Conservation (phyloP, 176 grass and related monocot species). For the Poa annua region DNA sequence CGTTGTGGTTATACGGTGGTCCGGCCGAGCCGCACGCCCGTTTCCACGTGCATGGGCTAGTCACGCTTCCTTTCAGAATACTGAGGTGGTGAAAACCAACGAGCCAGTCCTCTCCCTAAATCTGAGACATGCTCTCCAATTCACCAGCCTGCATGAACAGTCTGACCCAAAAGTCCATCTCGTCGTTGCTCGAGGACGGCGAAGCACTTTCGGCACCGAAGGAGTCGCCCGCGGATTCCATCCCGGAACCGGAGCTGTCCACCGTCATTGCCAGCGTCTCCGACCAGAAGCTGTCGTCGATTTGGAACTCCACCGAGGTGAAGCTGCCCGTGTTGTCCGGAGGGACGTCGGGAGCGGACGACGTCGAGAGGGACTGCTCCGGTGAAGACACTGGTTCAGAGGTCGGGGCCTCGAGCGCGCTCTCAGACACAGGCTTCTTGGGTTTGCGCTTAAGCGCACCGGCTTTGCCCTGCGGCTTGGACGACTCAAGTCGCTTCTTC, state of each 20-base stretch:
- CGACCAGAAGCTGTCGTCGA: constrained; percentile 75
- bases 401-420: not conserved
- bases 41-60: not conserved
- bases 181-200: constrained; percentile 40
- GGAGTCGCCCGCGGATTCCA: constrained; percentile 6
- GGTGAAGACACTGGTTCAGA: constrained; percentile 29
- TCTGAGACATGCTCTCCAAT: constrained; percentile 49
- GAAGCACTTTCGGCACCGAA: not conserved
- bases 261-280: constrained; percentile 56
- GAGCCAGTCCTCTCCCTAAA: constrained; percentile 21
- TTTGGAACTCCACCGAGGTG: constrained; percentile 48
- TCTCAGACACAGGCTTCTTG: constrained; percentile 13
- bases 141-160: constrained; percentile 65
- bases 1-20: too few relatives aligned
- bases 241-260: constrained; percentile 21
- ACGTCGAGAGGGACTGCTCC: constrained; percentile 40
- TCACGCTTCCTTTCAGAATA: not conserved
- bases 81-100: not conserved
- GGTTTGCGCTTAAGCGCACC: constrained; percentile 24
- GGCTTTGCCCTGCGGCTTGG: not conserved
- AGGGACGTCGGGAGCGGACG: too few relatives aligned
- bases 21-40: too few relatives aligned
- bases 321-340: too few relatives aligned
- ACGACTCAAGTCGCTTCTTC: constrained; percentile 56
- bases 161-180: constrained; percentile 72